Conservation (phyloP, 495 filamentous ascomycete species). For the Penicillium macrosclerotiorum region DNA sequence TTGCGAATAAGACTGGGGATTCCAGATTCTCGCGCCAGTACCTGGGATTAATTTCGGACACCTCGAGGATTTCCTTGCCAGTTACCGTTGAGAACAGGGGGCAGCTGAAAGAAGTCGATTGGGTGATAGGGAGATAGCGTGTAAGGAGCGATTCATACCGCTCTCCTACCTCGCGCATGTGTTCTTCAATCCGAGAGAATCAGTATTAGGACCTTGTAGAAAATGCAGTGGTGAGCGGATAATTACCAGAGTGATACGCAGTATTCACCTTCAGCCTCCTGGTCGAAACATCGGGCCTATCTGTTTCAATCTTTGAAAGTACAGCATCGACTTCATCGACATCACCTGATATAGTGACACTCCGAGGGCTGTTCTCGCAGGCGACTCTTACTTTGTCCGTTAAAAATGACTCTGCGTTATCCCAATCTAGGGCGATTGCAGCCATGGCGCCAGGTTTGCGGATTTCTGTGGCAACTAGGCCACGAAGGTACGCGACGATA, state of each 20-base stretch:
- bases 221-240: slow-evolving; percentile 3
- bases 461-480: background rate
- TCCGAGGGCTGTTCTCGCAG: background rate
- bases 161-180: slow-evolving; percentile 7
- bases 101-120: slow-evolving; percentile 1
- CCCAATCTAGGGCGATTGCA: slow-evolving; percentile 21
- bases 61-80: slow-evolving; percentile 12
- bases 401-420: background rate
- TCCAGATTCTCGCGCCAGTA: slow-evolving; percentile 39
- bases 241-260: slow-evolving; percentile 49
- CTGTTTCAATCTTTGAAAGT: slow-evolving; percentile 12
- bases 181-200: slow-evolving; percentile 3
- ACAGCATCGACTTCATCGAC: slow-evolving; percentile 26
- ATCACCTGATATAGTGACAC: slow-evolving; percentile 1
- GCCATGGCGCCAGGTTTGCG: slow-evolving; percentile 34
- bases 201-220: background rate
- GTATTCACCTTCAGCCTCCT: slow-evolving; percentile 34
- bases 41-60: slow-evolving; percentile 25
- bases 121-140: no score
- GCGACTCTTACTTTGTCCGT: background rate
- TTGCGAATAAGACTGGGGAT: slow-evolving; percentile 24
- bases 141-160: slow-evolving; percentile 4
- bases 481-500: slow-evolving; percentile 34
- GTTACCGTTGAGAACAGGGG: slow-evolving; percentile 29
- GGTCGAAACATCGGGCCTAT: slow-evolving; percentile 10